A percentile compares a stretch with the other conserved stretches of the same genome.
Conservation (phyloP, 495 filamentous ascomycete genomes). For the Penicillium manginii region DNA sequence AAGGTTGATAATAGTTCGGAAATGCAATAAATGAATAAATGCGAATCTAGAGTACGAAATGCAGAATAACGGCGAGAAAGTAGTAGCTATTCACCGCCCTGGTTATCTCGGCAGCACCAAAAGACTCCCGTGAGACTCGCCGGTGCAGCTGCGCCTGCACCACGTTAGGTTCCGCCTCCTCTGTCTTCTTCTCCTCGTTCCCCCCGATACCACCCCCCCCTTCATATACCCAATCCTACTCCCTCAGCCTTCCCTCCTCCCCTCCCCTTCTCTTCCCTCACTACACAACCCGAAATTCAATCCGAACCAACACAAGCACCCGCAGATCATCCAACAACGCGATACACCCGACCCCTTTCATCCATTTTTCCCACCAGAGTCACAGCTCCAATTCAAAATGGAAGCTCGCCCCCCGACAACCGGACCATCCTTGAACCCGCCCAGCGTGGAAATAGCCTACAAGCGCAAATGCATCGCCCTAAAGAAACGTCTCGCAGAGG, state of each 20-base stretch:
- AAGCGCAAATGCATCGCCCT: constrained; percentile 96
- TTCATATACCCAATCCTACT: too few relatives aligned
- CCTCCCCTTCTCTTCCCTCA: too few relatives aligned
- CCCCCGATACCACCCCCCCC: too few relatives aligned
- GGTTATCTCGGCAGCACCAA: constrained; percentile 34
- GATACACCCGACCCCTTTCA: background rate
- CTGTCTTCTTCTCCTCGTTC: background rate
- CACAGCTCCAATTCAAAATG: constrained; percentile 34
- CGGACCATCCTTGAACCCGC: constrained; percentile 57
- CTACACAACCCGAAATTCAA: too few relatives aligned
- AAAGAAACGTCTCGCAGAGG: constrained; percentile 84
- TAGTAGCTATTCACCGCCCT: constrained; percentile 21
- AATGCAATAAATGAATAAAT: background rate
- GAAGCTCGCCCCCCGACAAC: constrained; percentile 31
- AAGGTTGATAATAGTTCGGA: background rate
- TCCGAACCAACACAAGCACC: background rate
- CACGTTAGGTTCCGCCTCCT: background rate
- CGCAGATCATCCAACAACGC: background rate
- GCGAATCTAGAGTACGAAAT: background rate
- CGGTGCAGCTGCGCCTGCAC: background rate
- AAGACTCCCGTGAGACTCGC: constrained; percentile 9
- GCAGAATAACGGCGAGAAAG: background rate
- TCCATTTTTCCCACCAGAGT: background rate
- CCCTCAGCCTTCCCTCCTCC: too few relatives aligned
- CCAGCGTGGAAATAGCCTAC: constrained; percentile 94